Base-by-base conservation (phyloP, 805 yeast species). In the Metschnikowia aberdeeniae region DNA sequence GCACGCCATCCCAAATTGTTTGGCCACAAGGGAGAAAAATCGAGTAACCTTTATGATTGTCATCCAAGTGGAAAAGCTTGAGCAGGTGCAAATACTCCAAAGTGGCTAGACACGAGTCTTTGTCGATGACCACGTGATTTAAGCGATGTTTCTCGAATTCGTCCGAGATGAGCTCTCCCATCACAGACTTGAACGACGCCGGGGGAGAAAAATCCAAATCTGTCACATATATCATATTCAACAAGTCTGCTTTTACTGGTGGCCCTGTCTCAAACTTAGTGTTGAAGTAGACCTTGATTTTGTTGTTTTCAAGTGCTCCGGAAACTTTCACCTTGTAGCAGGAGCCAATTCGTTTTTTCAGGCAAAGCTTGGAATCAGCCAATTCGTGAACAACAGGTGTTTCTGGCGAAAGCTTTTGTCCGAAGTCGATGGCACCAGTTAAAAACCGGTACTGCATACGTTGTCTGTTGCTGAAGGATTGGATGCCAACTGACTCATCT, bases 21-120 rank as follows among this genome's bases (percentile, higher is more conserved):
- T 46, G 46, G 72, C 85, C 81, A 46, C 89, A 82, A 0, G 98
- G 98, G 26, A 90, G 66, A 43, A 90, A 77, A 0, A 84, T 64
- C 0, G 97, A 80, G 66, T 89, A 88, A 0, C 95, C 95, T 17
- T 67, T 56, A 24, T 56, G 58, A 46, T 82, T 84, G 4, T 72
- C 73, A 10, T 73, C 66, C 34, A 84, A 68, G 46, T 77, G 76
- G 19, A 80, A 63, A 28, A 87, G 60, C 7, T 71, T 74, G 35
- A 80, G 70, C 12, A 74, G 64, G 39, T 77, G 73, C 47, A 90
- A 61, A 52, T 78, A 80, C 13, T 72, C 66, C 38, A 89, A 57
- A 0, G 95, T 81, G 49, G 70, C 77, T 3, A 95, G 76, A 55
- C 93, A 85, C 42, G 66, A 61, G 12, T 59, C 56, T 49, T 63